Base-by-base conservation (phyloP, 495 filamentous ascomycete genomes). In the Aspergillus taichungensis region DNA sequence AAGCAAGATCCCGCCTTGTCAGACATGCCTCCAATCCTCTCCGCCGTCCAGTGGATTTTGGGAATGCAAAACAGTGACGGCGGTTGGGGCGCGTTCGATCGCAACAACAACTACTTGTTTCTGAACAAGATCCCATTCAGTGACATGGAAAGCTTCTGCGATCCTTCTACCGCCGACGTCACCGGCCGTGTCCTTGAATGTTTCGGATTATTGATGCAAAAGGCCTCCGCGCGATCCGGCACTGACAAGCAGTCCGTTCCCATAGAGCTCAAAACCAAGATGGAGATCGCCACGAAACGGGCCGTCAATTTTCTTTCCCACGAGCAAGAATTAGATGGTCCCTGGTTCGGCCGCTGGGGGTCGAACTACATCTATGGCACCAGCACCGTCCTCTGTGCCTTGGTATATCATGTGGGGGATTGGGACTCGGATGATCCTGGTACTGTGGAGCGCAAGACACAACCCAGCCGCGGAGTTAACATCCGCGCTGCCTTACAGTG, bases 21-120 rank as follows among this genome's bases (percentile, higher is more conserved):
- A 0, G 24, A 6, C 1, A 60, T 55, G 0, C 6, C 11, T 6
- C 40, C 46, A 12, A 38, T 65, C 1, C 9, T 46, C 0, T 13
- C 34, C 5, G 65, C 63, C 7, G 44, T 49, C 0, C 46, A 42
- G 9, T 74, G 68, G 68, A 59, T 69, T 6, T 33, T 67, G 3
- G 66, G 65, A 4, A 71, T 74, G 69, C 71, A 74, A 47, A 72
- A 72, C 36, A 11, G 11, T 0, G 69, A 74, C 34, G 68, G 67
- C 10, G 69, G 69, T 0, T 74, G 67, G 66, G 67, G 51, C 13
- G 62, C 68, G 0, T 72, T 72, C 28, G 71, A 74, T 37, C 27
- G 41, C 3, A 51, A 64, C 5, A 69, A 71, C 39, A 52, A 71
- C 46, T 53, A 58, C 13, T 31, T 62, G 6, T 73, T 55, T 30